Percentiles rank a stretch among this genome's conserved stretches.
Evolutionary conservation across 2,329 filamentous ascomycete species (phyloP).

Genomic region (Drechslerella coelobrocha): DNA sequence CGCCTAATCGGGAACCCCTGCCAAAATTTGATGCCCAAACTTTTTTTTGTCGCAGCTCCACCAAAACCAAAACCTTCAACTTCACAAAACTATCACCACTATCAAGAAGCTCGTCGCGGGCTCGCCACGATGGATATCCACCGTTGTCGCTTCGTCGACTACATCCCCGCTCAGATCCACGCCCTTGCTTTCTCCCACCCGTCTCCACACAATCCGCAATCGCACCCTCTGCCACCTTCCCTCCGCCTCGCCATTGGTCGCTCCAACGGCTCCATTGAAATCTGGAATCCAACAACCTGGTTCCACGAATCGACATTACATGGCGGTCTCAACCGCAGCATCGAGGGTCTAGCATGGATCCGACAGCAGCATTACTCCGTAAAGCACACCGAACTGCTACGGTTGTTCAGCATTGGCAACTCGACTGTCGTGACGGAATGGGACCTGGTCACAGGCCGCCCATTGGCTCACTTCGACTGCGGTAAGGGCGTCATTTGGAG

Average conservation of each 20-base stretch:
- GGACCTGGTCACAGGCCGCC: slow-evolving; percentile 80
- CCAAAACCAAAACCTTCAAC: slow-evolving; percentile 8
- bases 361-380: slow-evolving; percentile 78
- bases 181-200: slow-evolving; percentile 90
- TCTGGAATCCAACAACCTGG: slow-evolving; percentile 92
- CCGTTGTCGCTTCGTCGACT: slow-evolving; percentile 93
- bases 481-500: slow-evolving; percentile 98
- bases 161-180: slow-evolving; percentile 89
- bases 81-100: slow-evolving; percentile 2
- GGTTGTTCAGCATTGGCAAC: slow-evolving; percentile 95
- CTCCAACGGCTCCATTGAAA: slow-evolving; percentile 94
- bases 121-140: slow-evolving; percentile 82
- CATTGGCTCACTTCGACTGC: slow-evolving; percentile 81
- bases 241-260: slow-evolving; percentile 86
- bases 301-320: slow-evolving; percentile 85
- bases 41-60: slow-evolving; percentile 6
- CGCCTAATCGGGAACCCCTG: slow-evolving; percentile 33
- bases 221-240: slow-evolving; percentile 63
- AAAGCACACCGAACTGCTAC: slow-evolving; percentile 68
- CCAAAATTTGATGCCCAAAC: slow-evolving; percentile 27
- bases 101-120: slow-evolving; percentile 33
- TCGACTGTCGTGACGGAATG: slow-evolving; percentile 93
- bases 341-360: slow-evolving; percentile 91
- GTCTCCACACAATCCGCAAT: slow-evolving; percentile 61
- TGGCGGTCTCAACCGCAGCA: slow-evolving; percentile 82